Conservation (phyloP, 140 eudicot species). For the Oenanthe javanica region DNA sequence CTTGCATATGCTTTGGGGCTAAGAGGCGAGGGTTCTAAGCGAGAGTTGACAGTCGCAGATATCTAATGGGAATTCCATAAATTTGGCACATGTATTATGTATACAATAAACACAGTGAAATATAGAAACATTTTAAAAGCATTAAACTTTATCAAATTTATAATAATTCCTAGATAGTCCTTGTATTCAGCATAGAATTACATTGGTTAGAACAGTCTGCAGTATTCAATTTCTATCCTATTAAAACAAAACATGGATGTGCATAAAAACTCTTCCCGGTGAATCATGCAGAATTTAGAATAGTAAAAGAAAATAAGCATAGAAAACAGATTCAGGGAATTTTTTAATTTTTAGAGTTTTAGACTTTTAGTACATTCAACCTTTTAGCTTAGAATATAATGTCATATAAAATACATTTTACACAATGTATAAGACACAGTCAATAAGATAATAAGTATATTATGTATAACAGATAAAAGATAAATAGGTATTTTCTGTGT, state of each 20-base stretch:
- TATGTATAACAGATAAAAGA: neutral
- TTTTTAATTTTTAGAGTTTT: too few relatives aligned
- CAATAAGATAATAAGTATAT: neutral
- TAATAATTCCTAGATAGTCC: neutral
- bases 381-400: too few relatives aligned
- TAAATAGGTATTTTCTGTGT: neutral
- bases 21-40: neutral
- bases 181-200: neutral
- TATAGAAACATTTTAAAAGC: neutral
- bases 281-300: neutral
- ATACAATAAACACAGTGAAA: neutral
- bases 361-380: too few relatives aligned
- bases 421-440: neutral
- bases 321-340: neutral
- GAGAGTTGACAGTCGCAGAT: neutral
- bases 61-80: neutral
- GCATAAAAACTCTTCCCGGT: neutral
- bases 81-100: neutral
- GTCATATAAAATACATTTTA: neutral
- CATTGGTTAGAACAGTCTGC: neutral
- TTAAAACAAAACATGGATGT: neutral
- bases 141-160: neutral
- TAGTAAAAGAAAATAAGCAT: neutral
- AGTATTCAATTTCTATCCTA: neutral
- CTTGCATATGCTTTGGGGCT: neutral